A percentile compares a stretch with the other conserved stretches of the same genome.
phyloP scores from a whole-genome alignment of 2,329 filamentous ascomycete genomes.

The Mycocentrospora acerina region DNA sequence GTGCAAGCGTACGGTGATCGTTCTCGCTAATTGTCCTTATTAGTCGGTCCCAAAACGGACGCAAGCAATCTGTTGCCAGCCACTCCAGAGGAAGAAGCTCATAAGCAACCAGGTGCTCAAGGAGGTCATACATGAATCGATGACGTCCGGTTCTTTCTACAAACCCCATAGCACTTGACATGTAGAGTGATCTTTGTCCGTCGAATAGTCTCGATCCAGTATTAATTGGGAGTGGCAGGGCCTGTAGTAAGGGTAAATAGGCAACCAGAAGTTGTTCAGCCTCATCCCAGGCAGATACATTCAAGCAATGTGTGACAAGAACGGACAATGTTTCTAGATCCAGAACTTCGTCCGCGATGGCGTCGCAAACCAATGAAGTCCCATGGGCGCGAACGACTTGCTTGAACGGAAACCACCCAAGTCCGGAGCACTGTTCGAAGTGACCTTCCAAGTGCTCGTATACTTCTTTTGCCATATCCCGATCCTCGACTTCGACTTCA shows the following conservation, averaged over 20 bases:
- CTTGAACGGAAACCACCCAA: constrained; percentile 44
- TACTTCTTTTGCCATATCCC: constrained; percentile 41
- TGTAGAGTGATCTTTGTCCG: constrained; percentile 24
- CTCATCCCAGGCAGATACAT: constrained; percentile 37
- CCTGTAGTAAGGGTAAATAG: constrained; percentile 25
- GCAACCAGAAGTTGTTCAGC: constrained; percentile 36
- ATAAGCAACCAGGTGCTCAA: constrained; percentile 37
- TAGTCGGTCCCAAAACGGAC: constrained; percentile 36
- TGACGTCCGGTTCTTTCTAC: constrained; percentile 30
- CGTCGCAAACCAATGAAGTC: constrained; percentile 39
- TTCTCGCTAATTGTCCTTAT: constrained; percentile 35
- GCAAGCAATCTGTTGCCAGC: constrained; percentile 41
- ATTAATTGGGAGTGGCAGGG: constrained; percentile 25
- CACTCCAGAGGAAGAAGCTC: constrained; percentile 41
- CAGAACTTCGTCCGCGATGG: constrained; percentile 38
- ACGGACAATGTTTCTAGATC: constrained; percentile 20
- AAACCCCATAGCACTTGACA: constrained; percentile 29
- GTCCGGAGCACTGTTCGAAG: constrained; percentile 34
- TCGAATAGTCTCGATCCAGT: constrained; percentile 32
- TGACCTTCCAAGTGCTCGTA: constrained; percentile 43
- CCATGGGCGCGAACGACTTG: constrained; percentile 46
- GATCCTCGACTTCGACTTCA: constrained; percentile 30
- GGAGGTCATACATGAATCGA: constrained; percentile 36
- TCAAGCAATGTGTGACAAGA: constrained; percentile 33
- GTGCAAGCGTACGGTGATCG: constrained; percentile 24